phyloP scores from a whole-genome alignment of 805 yeast species.

The Hanseniaspora singularis region DNA sequence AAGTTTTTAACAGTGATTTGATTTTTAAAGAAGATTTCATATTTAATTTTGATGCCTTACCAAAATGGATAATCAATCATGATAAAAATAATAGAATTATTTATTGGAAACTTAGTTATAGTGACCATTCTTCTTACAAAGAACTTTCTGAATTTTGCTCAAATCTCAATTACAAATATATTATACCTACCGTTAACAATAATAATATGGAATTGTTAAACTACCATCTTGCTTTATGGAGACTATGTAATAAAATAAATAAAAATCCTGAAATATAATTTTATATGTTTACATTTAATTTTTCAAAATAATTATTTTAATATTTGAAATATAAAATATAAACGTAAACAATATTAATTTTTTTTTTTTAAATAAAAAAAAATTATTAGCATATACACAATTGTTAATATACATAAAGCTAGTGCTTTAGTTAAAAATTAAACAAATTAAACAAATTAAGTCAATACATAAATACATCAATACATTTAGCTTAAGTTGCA shows the following conservation, averaged over 20 bases:
- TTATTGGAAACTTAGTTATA: conserved; percentile 65
- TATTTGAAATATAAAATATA: no score
- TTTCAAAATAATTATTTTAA: no score
- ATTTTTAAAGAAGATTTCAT: conserved; percentile 18
- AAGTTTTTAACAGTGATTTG: conserved; percentile 15
- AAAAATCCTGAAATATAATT: no score
- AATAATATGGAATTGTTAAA: conserved; percentile 19
- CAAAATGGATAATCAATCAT: conserved; percentile 24
- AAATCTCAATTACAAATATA: conserved; percentile 36
- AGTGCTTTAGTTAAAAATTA: no score
- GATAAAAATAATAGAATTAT: conserved; percentile 30
- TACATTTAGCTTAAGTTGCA: no score
- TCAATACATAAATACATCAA: no score
- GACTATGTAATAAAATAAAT: conserved; percentile 11
- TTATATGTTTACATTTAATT: no score
- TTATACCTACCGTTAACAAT: conserved; percentile 67
- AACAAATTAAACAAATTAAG: no score
- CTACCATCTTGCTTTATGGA: conserved; percentile 31
- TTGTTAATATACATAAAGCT: no score
- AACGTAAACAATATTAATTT: no score
- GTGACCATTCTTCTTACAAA: conserved; percentile 84
- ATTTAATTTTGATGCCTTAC: conserved; percentile 22
- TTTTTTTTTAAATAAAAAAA: no score
- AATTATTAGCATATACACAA: no score
- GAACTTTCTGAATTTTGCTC: conserved; percentile 61